These are phyloP conservation scores for Dioscorea alata DNA, from an alignment of 106 monocot species.

Conservation along the genomic window DNA sequence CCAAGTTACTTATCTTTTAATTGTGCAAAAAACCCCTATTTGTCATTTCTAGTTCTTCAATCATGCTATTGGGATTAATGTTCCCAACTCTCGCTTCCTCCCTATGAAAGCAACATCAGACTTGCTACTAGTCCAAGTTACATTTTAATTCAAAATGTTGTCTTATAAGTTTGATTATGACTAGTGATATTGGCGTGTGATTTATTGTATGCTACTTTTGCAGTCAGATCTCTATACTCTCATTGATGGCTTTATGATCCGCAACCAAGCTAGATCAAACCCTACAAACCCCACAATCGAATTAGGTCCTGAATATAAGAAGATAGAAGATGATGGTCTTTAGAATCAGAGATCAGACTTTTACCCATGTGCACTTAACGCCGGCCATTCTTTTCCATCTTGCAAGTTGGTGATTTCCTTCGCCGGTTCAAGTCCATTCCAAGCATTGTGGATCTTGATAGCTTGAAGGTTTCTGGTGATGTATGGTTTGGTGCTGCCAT, in stretches of 20 bases:
- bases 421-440: slow-evolving; percentile 94
- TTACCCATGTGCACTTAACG: too few relatives aligned
- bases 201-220: slow-evolving; percentile 12
- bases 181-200: not conserved
- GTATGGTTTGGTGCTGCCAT: slow-evolving; percentile 76
- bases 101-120: slow-evolving; percentile 92
- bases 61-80: slow-evolving; percentile 85
- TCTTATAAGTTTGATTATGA: not conserved
- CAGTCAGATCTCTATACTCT: slow-evolving; percentile 96
- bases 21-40: not conserved
- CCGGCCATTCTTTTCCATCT: not conserved
- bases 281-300: slow-evolving; percentile 83
- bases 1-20: too few relatives aligned
- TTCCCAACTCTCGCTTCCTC: slow-evolving; percentile 81
- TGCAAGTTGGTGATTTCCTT: slow-evolving; percentile 81
- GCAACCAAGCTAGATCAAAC: slow-evolving; percentile 78
- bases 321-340: slow-evolving; percentile 36
- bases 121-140: slow-evolving; percentile 91
- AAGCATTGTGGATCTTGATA: slow-evolving; percentile 93
- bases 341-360: not conserved
- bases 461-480: slow-evolving; percentile 92
- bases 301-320: slow-evolving; percentile 92
- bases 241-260: slow-evolving; percentile 72
- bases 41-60: slow-evolving; percentile 72
- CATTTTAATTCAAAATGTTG: not conserved